These are phyloP conservation scores for Blastocrithidia nonstop DNA, from an alignment of 208 protist species.

Conservation along the genomic window DNA sequence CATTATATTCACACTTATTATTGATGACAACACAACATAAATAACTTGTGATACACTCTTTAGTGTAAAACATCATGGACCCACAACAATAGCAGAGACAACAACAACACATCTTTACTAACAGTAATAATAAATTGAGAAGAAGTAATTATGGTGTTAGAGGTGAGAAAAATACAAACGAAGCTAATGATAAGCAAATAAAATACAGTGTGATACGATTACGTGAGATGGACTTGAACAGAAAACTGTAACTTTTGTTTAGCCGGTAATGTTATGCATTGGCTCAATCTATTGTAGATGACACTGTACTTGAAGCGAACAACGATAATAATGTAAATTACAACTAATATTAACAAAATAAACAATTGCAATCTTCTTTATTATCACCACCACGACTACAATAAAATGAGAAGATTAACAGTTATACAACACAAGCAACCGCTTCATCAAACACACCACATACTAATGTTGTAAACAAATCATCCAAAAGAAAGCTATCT, in stretches of 20 bases:
- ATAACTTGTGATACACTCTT: slow-evolving; percentile 59
- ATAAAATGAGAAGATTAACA: slow-evolving; percentile 3
- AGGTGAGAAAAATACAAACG: neutral
- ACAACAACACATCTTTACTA: neutral
- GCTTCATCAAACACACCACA: neutral
- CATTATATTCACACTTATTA: too few relatives aligned
- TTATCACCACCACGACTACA: too few relatives aligned
- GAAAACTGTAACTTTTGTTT: slow-evolving; percentile 92
- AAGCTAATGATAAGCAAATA: neutral
- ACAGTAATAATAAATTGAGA: neutral
- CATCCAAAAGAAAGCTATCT: neutral
- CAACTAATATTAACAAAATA: neutral
- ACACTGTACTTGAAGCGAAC: neutral
- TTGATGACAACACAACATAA: slow-evolving; percentile 39
- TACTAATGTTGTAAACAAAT: neutral
- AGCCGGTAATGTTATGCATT: slow-evolving; percentile 89
- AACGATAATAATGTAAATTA: neutral
- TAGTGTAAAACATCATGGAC: slow-evolving; percentile 22
- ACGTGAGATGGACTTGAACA: slow-evolving; percentile 84
- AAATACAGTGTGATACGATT: slow-evolving; percentile 19
- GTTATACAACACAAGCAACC: slow-evolving; percentile 56
- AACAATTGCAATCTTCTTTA: neutral
- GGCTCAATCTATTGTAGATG: slow-evolving; percentile 79
- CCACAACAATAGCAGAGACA: neutral
- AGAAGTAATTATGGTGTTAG: too few relatives aligned